phyloP scores from a whole-genome alignment of 2,329 filamentous ascomycete species.

The Trichoderma hamatum region DNA sequence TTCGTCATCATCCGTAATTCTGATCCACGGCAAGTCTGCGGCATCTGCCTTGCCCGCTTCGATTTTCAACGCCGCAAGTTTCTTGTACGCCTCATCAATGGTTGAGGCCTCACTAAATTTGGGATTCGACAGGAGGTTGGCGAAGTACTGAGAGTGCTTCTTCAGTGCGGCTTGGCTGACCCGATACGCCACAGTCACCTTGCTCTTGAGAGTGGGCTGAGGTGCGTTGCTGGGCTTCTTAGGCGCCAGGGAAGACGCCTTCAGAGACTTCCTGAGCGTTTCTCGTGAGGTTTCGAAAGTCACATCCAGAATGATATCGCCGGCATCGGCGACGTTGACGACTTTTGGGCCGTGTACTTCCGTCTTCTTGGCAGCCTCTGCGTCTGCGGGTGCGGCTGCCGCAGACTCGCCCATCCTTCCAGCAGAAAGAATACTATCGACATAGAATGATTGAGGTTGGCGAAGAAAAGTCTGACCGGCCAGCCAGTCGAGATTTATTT shows the following conservation, averaged over 20 bases:
- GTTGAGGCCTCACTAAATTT: slow-evolving; percentile 65
- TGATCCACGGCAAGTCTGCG: slow-evolving; percentile 62
- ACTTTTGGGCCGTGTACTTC: slow-evolving; percentile 41
- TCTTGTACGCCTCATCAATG: slow-evolving; percentile 55
- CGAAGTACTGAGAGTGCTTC: slow-evolving; percentile 70
- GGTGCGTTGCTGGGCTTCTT: slow-evolving; percentile 37
- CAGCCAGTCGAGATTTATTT: slow-evolving; percentile 10
- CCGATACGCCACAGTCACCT: slow-evolving; percentile 56
- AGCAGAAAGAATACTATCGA: slow-evolving; percentile 15
- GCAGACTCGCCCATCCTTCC: slow-evolving; percentile 29
- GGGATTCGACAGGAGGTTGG: slow-evolving; percentile 63
- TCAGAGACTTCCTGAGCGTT: slow-evolving; percentile 52
- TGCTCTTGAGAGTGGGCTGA: slow-evolving; percentile 42
- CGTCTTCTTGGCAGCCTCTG: slow-evolving; percentile 34
- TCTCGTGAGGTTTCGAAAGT: slow-evolving; percentile 63
- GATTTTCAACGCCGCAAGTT: slow-evolving; percentile 51
- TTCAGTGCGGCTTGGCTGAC: slow-evolving; percentile 61
- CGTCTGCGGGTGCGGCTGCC: slow-evolving; percentile 28
- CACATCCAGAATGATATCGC: slow-evolving; percentile 69
- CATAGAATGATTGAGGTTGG: slow-evolving; percentile 17
- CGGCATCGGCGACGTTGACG: slow-evolving; percentile 57
- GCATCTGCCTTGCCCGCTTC: slow-evolving; percentile 53
- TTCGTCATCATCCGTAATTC: slow-evolving; percentile 69
- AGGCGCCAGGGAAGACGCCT: slow-evolving; percentile 38
- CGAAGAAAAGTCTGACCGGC: neutral